Conservation (phyloP, 805 yeast genomes). For the Myxozyma melibiosi region DNA sequence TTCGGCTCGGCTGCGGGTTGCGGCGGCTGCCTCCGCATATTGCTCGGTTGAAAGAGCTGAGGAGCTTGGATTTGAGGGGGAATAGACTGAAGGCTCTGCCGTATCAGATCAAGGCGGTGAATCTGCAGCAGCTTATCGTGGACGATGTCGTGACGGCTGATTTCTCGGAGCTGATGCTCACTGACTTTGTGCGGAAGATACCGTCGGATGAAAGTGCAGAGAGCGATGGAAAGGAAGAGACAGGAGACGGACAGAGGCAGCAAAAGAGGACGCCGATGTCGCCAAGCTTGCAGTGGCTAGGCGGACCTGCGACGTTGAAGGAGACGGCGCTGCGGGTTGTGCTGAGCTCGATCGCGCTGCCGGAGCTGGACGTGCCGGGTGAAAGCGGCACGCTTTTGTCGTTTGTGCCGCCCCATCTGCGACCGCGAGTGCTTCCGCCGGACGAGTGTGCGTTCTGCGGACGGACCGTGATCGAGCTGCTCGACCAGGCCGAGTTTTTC, state of each 20-base stretch:
- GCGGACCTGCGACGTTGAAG: conserved; percentile 21
- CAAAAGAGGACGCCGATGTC: neutral
- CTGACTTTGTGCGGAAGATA: conserved; percentile 19
- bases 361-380: conserved; percentile 22
- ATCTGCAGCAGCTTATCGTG: conserved; percentile 18
- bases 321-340: conserved; percentile 17
- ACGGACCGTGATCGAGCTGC: conserved; percentile 5
- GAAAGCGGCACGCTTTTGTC: neutral
- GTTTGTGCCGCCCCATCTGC: conserved; percentile 23
- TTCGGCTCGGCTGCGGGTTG: conserved; percentile 25
- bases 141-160: conserved; percentile 27
- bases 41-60: conserved; percentile 15
- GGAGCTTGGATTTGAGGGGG: conserved; percentile 19
- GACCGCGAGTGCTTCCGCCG: conserved; percentile 23
- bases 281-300: conserved; percentile 16
- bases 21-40: conserved; percentile 29
- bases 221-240: neutral
- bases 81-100: conserved; percentile 24
- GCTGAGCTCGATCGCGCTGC: conserved; percentile 12
- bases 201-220: neutral
- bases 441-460: conserved; percentile 25
- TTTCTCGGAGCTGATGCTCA: conserved; percentile 22
- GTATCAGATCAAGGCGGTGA: conserved; percentile 16
- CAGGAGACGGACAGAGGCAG: neutral
- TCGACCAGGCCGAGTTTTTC: neutral